phyloP scores from a whole-genome alignment of 345 rosid genomes.

The Cardiospermum halicacabum region DNA sequence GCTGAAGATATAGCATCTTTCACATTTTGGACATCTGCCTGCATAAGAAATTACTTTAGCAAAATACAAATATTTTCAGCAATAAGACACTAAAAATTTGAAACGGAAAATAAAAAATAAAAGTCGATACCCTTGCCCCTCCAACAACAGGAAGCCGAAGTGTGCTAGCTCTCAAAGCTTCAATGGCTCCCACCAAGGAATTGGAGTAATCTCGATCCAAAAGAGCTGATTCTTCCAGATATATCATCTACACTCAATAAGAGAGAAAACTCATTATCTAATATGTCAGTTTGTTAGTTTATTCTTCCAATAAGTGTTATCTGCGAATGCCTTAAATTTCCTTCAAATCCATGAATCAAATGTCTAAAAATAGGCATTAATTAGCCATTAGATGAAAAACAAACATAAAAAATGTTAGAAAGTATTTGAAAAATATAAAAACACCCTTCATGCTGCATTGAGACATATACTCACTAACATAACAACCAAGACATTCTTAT shows the following conservation, averaged over 20 bases:
- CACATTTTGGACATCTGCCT: constrained; percentile 73
- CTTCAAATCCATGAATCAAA: no score
- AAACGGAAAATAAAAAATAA: not conserved
- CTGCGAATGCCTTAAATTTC: no score
- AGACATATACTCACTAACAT: not conserved
- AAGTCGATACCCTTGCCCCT: constrained; percentile 62
- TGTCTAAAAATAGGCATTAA: no score
- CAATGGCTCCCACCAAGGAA: constrained; percentile 68
- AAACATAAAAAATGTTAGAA: not conserved
- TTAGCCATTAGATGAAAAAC: no score
- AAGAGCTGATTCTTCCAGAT: constrained; percentile 60
- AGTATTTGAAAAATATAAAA: not conserved
- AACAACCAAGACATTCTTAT: not conserved
- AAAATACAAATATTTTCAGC: not conserved
- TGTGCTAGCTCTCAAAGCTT: constrained; percentile 78
- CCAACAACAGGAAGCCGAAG: constrained; percentile 79
- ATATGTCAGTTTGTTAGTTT: no score
- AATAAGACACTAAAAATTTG: constrained; percentile 4
- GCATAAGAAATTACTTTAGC: constrained; percentile 14
- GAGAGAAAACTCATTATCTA: constrained; percentile 1
- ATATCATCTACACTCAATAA: constrained; percentile 44
- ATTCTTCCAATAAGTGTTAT: no score
- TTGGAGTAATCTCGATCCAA: constrained; percentile 53
- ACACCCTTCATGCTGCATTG: not conserved
- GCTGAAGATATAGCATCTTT: constrained; percentile 83